A percentile compares a stretch with the other conserved stretches of the same genome.
These are phyloP conservation scores for Plenodomus tracheiphilus DNA, from an alignment of 2,329 filamentous ascomycete species.

Conservation along the genomic window DNA sequence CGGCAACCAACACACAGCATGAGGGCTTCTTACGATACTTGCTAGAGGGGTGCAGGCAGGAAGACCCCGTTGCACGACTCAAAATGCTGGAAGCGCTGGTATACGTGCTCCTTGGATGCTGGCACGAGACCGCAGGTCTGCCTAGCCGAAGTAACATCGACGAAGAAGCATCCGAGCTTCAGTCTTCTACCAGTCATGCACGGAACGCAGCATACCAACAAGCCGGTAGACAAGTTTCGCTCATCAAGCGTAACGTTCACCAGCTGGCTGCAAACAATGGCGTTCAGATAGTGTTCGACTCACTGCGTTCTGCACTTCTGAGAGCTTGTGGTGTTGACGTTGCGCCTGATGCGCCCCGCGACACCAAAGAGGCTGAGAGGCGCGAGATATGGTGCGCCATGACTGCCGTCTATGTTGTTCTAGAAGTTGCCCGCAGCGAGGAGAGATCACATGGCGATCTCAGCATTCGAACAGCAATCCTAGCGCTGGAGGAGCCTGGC, in stretches of 20 bases:
- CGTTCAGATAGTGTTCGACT: conserved; percentile 46
- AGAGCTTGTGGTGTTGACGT: conserved; percentile 35
- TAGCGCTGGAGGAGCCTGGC: conserved; percentile 55
- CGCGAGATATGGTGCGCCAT: conserved; percentile 55
- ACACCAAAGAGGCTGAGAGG: conserved; percentile 44
- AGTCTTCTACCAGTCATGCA: conserved; percentile 5
- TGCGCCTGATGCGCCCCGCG: conserved; percentile 27
- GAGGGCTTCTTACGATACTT: conserved; percentile 59
- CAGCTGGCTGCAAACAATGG: conserved; percentile 47
- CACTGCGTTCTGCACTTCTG: conserved; percentile 41
- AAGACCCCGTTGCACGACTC: conserved; percentile 34
- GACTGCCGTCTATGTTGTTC: conserved; percentile 53
- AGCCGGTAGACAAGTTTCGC: conserved; percentile 49
- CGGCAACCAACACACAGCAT: conserved; percentile 61
- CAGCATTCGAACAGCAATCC: conserved; percentile 49
- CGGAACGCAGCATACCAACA: conserved; percentile 24
- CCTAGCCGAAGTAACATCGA: conserved; percentile 5
- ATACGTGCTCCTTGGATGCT: conserved; percentile 53
- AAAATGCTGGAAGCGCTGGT: conserved; percentile 50
- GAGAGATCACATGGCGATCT: conserved; percentile 53
- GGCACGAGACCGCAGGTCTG: conserved; percentile 55
- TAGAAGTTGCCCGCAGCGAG: conserved; percentile 49
- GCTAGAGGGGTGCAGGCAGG: conserved; percentile 36
- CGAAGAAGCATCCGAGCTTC: conserved; percentile 17
- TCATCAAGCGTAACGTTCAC: conserved; percentile 51